Evolutionary conservation across 352 stramenopile genomes (phyloP), one percentile per base, ranked within the genome.

Genomic region (Globisporangium cederbergense): DNA sequence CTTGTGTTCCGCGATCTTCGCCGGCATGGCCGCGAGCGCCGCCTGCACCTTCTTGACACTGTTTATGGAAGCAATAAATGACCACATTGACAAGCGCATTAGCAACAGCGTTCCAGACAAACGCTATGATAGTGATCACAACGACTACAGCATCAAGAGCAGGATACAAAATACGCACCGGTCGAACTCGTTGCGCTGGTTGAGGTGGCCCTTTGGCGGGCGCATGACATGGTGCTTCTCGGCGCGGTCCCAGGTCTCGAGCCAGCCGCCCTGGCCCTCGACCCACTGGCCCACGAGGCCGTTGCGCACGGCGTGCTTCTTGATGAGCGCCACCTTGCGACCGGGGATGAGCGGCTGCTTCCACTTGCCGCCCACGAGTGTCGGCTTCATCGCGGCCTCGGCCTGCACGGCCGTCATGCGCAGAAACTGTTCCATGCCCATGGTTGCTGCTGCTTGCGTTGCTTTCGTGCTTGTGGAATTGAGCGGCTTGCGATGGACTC

Each of bases 191-290:
- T 90, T 89, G 66, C 86, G 84, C 74, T 95, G 68, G 72, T 90
- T 77, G 47, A 88, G 75, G 64, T 90, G 81, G 60, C 86, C 86
- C 74, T 93, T 93, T 57, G 87, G 81, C 38, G 84, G 75, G 18
- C 85, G 83, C 84, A 95, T 92, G 22, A 95, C 86, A 64, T 87
- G 80, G 77, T 95, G 86, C 78, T 95, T 93, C 74, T 92, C 77
- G 47, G 77, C 70, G 51, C 74, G 69, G 71, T 91, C 77, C 86
- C 86, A 95, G 0, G 70, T 79, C 64, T 88, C 78, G 47, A 93
- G 77, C 86, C 86, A 95, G 55, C 86, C 86, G 66, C 86, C 86
- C 65, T 92, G 77, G 62, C 86, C 86, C 43, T 83, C 73, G 55
- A 90, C 81, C 86, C 86, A 95, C 72, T 80, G 68, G 14, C 86